Conservation (phyloP, 371 early-diverging fungal genomes). For the Mucor sp. region DNA sequence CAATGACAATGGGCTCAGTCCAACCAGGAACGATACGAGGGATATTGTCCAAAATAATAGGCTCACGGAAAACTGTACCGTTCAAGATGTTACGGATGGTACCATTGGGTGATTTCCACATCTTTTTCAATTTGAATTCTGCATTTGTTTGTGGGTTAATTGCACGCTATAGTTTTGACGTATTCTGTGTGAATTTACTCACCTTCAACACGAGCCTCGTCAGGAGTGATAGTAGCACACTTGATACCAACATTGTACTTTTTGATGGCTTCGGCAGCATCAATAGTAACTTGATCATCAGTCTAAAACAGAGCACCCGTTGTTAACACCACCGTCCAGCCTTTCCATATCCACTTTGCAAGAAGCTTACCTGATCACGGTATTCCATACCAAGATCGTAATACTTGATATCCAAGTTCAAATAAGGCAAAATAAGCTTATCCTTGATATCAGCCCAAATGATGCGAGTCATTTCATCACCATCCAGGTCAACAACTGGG, state of each 20-base stretch:
- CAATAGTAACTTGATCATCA: slow-evolving; percentile 78
- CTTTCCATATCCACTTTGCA: not conserved
- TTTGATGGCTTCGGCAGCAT: slow-evolving; percentile 92
- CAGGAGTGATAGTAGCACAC: slow-evolving; percentile 96
- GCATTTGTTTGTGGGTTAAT: not conserved
- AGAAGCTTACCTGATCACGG: slow-evolving; percentile 72
- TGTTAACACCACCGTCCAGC: not conserved
- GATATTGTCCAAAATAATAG: slow-evolving; percentile 85
- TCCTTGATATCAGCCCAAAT: slow-evolving; percentile 95
- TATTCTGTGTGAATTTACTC: not conserved
- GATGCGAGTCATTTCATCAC: slow-evolving; percentile 98
- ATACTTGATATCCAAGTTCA: slow-evolving; percentile 89
- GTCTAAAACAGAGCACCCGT: slow-evolving; percentile 23
- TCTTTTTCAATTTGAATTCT: slow-evolving; percentile 92
- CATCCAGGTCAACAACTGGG: slow-evolving; percentile 92
- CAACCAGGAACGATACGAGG: slow-evolving; percentile 92
- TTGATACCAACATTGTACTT: slow-evolving; percentile 96
- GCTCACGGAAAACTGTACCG: slow-evolving; percentile 96
- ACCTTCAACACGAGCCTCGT: slow-evolving; percentile 86
- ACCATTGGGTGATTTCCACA: slow-evolving; percentile 97
- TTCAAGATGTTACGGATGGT: slow-evolving; percentile 93
- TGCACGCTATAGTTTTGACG: not conserved
- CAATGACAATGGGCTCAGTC: slow-evolving; percentile 93
- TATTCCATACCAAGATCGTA: slow-evolving; percentile 91
- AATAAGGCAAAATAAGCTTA: slow-evolving; percentile 87